phyloP scores from a whole-genome alignment of 495 filamentous ascomycete genomes.

The Bathelium albidoporum region DNA sequence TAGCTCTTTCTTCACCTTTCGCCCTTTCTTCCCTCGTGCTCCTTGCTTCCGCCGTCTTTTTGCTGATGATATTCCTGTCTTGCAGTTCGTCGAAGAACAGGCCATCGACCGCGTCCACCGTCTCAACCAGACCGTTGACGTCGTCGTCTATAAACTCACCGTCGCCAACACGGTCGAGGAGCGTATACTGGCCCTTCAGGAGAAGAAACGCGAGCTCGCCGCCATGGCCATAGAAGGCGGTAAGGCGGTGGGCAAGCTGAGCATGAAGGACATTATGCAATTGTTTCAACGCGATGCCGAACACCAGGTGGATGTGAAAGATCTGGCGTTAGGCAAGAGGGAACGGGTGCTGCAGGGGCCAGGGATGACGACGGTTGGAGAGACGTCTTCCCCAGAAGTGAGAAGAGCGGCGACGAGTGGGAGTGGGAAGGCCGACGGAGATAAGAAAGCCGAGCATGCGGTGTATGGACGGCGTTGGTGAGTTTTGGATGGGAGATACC shows the following conservation, averaged over 20 bases:
- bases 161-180: constrained; percentile 80
- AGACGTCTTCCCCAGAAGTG: not conserved
- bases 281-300: constrained; percentile 76
- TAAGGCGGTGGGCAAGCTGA: constrained; percentile 68
- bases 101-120: constrained; percentile 97
- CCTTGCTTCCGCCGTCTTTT: constrained; percentile 19
- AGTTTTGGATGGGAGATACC: not conserved
- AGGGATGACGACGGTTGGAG: not conserved
- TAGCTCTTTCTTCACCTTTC: constrained; percentile 37
- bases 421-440: not conserved
- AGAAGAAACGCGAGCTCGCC: constrained; percentile 82
- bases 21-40: not conserved
- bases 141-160: constrained; percentile 88
- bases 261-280: constrained; percentile 85
- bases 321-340: not conserved
- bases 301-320: constrained; percentile 9
- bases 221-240: constrained; percentile 72
- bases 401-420: not conserved
- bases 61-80: constrained; percentile 3
- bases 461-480: constrained; percentile 8
- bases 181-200: constrained; percentile 80
- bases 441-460: not conserved
- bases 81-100: constrained; percentile 83
- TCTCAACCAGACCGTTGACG: constrained; percentile 86
- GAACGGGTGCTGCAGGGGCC: constrained; percentile 1